Evolutionary conservation across 2,329 filamentous ascomycete species (phyloP).

Genomic region (Cercospora sp.): DNA sequence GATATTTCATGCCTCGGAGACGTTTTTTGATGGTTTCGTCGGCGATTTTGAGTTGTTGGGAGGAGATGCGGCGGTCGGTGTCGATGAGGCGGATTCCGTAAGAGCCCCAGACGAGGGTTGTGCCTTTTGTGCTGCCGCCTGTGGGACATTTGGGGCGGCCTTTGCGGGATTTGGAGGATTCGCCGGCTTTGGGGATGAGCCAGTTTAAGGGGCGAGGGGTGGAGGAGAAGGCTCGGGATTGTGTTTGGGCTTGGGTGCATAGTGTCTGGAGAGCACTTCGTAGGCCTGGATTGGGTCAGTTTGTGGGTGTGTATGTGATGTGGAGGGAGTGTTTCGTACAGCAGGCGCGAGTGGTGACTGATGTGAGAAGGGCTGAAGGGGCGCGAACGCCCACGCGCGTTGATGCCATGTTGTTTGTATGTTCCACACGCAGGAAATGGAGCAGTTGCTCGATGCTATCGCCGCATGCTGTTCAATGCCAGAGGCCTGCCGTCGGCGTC

Average conservation of each 20-base stretch:
- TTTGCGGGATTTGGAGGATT: constrained; percentile 84
- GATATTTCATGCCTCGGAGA: constrained; percentile 86
- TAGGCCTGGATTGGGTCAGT: constrained; percentile 40
- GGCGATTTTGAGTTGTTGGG: constrained; percentile 81
- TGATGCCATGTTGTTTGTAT: neutral
- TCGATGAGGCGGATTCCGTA: constrained; percentile 93
- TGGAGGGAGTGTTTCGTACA: constrained; percentile 24
- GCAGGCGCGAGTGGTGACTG: constrained; percentile 33
- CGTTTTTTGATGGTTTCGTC: constrained; percentile 91
- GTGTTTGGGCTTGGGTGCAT: constrained; percentile 25
- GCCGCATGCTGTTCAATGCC: neutral
- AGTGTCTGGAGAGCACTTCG: constrained; percentile 33
- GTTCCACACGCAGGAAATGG: neutral
- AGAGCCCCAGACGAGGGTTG: constrained; percentile 94
- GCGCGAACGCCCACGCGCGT: constrained; percentile 11
- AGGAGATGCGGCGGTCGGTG: constrained; percentile 86
- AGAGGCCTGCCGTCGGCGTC: neutral
- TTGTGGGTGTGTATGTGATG: neutral
- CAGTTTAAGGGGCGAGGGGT: constrained; percentile 57
- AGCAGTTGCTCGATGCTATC: neutral
- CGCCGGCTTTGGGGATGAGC: constrained; percentile 78
- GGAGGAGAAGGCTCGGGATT: constrained; percentile 34
- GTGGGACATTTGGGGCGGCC: constrained; percentile 84
- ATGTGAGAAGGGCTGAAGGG: constrained; percentile 29
- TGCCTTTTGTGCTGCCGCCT: constrained; percentile 86